Evolutionary conservation across 2,329 filamentous ascomycete species (phyloP), one percentile per base, ranked within the genome.

Genomic region (Botrytis tulipae): DNA sequence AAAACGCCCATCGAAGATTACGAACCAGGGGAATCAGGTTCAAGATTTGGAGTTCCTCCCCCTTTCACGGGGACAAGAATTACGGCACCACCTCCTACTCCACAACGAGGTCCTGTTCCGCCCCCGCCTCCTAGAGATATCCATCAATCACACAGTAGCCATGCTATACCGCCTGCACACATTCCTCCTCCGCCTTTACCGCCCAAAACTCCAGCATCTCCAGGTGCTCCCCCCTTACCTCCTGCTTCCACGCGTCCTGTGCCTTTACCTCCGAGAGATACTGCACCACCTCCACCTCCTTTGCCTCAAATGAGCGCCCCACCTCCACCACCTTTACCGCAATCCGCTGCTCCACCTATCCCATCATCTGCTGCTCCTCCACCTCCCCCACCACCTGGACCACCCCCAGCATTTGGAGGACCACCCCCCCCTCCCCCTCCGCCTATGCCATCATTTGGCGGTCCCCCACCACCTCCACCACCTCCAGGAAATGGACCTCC

Each of bases 21-120:
- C 72, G 85, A 87, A 65, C 82, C 85, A 32, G 83, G 78, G 66
- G 80, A 82, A 73, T 73, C 83, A 51, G 78, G 80, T 7, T 86
- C 88, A 71, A 91, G 86, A 77, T 94, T 93, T 79, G 89, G 88
- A 48, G 93, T 97, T 9, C 94, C 95, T 72, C 94, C 95, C 10
- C 90, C 93, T 4, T 97, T 97, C 79, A 80, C 87, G 67, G 91
- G 92, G 63, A 89, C 91, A 78, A 84, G 89, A 75, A 88, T 84
- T 75, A 84, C 89, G 61, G 85, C 86, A n/a, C 91, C 93, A 57
- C 93, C 93, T n/a, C 90, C 92, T 68, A 91, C 93, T 37, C 92
- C 93, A 54, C 90, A 87, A 80, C 90, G 93, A 76, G 89, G 89
- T 44, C 85, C 90, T 54, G 89, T 91, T 29, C 93, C 93, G 75